A percentile compares a stretch with the other conserved stretches of the same genome.
Evolutionary conservation across 1,139 yeast species (phyloP).

Genomic region (Taphrina confusa): DNA sequence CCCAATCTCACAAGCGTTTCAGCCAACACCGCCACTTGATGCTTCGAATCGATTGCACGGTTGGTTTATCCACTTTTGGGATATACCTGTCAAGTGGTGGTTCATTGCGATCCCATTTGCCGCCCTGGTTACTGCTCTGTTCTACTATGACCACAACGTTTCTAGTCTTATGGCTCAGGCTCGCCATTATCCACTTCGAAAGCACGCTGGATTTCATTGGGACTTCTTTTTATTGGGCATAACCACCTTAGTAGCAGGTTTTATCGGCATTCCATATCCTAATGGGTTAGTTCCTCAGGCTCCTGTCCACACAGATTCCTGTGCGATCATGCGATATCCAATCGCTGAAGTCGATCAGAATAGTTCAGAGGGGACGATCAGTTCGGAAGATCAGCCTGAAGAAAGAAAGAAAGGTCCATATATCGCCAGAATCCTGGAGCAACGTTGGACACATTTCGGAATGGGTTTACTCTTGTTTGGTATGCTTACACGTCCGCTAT

Average conservation of each 20-base stretch:
- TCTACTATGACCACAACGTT: conserved; percentile 93
- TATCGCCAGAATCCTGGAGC: conserved; percentile 58
- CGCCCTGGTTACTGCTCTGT: conserved; percentile 72
- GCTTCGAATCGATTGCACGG: conserved; percentile 48
- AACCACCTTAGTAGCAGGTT: conserved; percentile 82
- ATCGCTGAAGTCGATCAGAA: conserved; percentile 43
- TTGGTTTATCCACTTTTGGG: conserved; percentile 82
- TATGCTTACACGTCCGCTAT: conserved; percentile 85
- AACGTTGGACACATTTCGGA: conserved; percentile 74
- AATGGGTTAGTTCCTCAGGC: conserved; percentile 97
- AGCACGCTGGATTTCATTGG: conserved; percentile 91
- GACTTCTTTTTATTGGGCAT: conserved; percentile 82
- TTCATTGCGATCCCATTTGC: conserved; percentile 94
- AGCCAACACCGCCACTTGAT: conserved; percentile 59
- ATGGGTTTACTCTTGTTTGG: conserved; percentile 85
- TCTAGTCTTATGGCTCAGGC: conserved; percentile 90
- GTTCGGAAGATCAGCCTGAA: conserved; percentile 37
- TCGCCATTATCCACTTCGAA: conserved; percentile 72
- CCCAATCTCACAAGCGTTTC: conserved; percentile 72
- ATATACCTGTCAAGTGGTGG: conserved; percentile 67
- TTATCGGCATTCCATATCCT: conserved; percentile 91
- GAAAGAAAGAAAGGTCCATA: conserved; percentile 9
- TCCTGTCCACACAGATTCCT: conserved; percentile 81
- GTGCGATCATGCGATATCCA: conserved; percentile 59
- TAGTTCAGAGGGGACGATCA: background rate